phyloP scores from a whole-genome alignment of 108 stramenopile species.

The Pseudonitzschia multiseries region DNA sequence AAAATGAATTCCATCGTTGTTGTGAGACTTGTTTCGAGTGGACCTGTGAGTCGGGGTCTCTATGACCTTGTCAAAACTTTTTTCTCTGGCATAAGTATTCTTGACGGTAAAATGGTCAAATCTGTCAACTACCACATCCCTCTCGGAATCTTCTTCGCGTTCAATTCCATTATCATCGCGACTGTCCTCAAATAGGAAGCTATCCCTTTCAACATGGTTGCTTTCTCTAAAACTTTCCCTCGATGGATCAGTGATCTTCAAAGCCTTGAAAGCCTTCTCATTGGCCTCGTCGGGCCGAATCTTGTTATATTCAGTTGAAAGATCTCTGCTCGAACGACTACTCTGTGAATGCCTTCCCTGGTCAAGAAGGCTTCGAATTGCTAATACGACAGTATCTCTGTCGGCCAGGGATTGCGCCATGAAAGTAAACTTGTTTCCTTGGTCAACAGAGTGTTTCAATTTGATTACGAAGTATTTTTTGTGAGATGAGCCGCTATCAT shows the following conservation, averaged over 20 bases:
- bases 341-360: slow-evolving; percentile 1
- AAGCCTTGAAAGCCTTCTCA: not conserved
- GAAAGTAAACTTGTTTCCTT: slow-evolving; percentile 27
- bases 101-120: not conserved
- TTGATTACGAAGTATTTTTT: slow-evolving; percentile 26
- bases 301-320: not conserved
- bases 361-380: slow-evolving; percentile 28
- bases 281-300: not conserved
- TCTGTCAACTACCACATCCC: not conserved
- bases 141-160: not conserved
- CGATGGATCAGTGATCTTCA: not conserved
- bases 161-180: not conserved
- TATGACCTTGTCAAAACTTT: not conserved
- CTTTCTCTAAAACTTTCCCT: not conserved
- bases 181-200: not conserved
- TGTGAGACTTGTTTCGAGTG: not conserved
- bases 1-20: not conserved
- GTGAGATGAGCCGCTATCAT: not conserved
- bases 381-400: slow-evolving; percentile 23
- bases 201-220: not conserved
- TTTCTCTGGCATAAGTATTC: not conserved
- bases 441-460: slow-evolving; percentile 15
- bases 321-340: not conserved
- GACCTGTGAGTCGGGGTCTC: not conserved
- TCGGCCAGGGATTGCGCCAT: slow-evolving; percentile 28